A percentile compares a stretch with the other conserved stretches of the same genome.
Conservation (phyloP, 345 rosid species). For the Hypericum androsaemum region DNA sequence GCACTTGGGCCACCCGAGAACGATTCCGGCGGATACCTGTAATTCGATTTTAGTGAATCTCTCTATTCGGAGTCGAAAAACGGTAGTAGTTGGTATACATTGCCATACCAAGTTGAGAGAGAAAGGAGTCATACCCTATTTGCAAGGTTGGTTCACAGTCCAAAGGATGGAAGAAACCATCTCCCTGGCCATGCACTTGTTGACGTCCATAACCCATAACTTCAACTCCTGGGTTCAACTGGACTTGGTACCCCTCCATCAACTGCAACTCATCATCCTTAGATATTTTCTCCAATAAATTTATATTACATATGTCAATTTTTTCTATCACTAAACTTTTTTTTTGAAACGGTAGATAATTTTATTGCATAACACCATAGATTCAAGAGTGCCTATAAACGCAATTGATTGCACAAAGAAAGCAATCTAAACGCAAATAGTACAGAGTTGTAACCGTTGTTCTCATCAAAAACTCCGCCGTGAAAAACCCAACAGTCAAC, state of each 20-base stretch:
- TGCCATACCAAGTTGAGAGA: background rate
- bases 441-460: no score
- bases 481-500: no score
- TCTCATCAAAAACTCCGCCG: no score
- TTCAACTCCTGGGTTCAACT: conserved; percentile 53
- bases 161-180: conserved; percentile 70
- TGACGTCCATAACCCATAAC: conserved; percentile 56
- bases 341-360: no score
- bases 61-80: background rate
- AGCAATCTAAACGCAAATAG: no score
- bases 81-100: background rate
- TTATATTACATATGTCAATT: no score
- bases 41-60: background rate
- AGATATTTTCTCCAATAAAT: no score
- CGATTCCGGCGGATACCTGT: conserved; percentile 60
- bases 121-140: conserved; percentile 48
- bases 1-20: conserved; percentile 67
- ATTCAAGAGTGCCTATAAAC: no score
- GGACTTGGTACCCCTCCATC: conserved; percentile 87
- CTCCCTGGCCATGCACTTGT: conserved; percentile 37
- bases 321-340: no score
- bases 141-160: conserved; percentile 86
- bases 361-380: no score
- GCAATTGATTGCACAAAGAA: no score
- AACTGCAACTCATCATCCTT: conserved; percentile 40